Evolutionary conservation across 2,329 filamentous ascomycete species (phyloP).

Genomic region (Pseudogymnoascus sp.): DNA sequence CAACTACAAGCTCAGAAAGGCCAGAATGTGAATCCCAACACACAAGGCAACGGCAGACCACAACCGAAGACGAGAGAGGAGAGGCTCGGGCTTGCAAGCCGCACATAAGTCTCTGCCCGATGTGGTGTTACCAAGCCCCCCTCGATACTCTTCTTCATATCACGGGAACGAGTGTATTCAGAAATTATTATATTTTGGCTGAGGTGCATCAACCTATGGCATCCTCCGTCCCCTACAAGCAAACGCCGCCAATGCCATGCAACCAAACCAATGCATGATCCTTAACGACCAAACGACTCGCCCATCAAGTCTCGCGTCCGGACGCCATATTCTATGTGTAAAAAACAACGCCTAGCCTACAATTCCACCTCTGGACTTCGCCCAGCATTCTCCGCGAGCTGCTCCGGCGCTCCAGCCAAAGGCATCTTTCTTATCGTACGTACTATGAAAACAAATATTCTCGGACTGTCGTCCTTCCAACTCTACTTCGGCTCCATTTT

Average conservation of each 20-base stretch:
- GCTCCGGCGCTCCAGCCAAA: neutral
- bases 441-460: conserved; percentile 2
- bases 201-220: neutral
- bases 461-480: neutral
- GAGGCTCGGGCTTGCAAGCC: conserved; percentile 27
- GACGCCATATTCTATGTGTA: conserved; percentile 6
- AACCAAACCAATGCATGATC: conserved; percentile 8
- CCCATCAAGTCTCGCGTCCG: neutral
- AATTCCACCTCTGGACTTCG: neutral
- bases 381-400: neutral
- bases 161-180: conserved; percentile 39
- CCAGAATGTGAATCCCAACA: conserved; percentile 19
- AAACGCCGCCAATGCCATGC: conserved; percentile 6
- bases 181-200: conserved; percentile 2
- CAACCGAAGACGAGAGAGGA: conserved; percentile 29
- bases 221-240: neutral
- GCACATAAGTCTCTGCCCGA: conserved; percentile 13
- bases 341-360: conserved; percentile 8
- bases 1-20: conserved; percentile 19
- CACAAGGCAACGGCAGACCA: conserved; percentile 17
- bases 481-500: neutral
- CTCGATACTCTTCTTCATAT: conserved; percentile 31
- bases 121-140: neutral
- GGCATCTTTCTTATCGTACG: conserved; percentile 1
- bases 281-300: neutral